Conservation (phyloP, 164 flowering plant genomes). For the Annona cherimola region DNA sequence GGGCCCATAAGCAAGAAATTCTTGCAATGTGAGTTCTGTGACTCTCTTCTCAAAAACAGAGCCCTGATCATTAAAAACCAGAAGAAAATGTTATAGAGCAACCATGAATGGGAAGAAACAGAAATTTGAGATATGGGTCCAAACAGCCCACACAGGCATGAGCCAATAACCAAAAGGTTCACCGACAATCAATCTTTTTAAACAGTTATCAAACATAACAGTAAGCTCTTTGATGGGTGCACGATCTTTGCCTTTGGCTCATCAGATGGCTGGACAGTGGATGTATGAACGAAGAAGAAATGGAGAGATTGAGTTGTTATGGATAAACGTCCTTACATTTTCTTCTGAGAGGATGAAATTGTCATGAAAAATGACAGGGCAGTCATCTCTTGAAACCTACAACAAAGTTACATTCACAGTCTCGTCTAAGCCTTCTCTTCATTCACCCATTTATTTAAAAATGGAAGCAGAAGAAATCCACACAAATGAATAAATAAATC, state of each 20-base stretch:
- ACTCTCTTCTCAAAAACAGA: constrained; percentile 55
- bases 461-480: neutral
- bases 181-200: no score
- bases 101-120: neutral
- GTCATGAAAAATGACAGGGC: constrained; percentile 79
- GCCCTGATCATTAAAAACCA: constrained; percentile 43
- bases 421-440: constrained; percentile 5
- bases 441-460: neutral
- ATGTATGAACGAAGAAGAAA: neutral
- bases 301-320: neutral
- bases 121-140: neutral
- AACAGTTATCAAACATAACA: no score
- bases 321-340: constrained; percentile 30
- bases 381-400: constrained; percentile 81
- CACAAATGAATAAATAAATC: neutral
- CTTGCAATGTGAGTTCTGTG: constrained; percentile 55
- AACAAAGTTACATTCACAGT: constrained; percentile 21
- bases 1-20: constrained; percentile 71
- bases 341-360: constrained; percentile 51
- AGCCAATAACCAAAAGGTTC: neutral
- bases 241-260: no score
- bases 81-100: neutral
- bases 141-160: neutral
- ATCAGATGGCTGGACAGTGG: neutral
- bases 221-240: no score